Evolutionary conservation across 2,329 filamentous ascomycete genomes (phyloP).

Genomic region (Thielaviopsis musarum): DNA sequence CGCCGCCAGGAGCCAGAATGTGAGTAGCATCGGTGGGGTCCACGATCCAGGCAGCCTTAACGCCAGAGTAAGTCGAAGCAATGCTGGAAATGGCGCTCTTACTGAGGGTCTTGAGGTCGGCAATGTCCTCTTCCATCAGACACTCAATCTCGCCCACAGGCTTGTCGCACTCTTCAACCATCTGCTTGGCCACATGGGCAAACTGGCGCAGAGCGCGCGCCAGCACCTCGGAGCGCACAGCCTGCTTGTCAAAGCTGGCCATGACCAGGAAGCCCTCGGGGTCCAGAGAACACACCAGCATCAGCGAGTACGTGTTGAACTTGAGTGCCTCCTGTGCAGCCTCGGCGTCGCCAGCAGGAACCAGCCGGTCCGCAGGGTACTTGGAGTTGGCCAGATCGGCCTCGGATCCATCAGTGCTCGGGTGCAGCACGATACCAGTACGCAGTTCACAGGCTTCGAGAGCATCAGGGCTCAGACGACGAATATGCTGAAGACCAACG

Average conservation of each 20-base stretch:
- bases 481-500: conserved; percentile 41
- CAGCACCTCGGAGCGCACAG: conserved; percentile 34
- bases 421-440: conserved; percentile 38
- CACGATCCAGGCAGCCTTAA: conserved; percentile 24
- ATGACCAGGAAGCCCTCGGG: conserved; percentile 38
- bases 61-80: conserved; percentile 15
- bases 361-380: conserved; percentile 32
- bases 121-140: conserved; percentile 20
- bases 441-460: conserved; percentile 38
- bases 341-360: conserved; percentile 38
- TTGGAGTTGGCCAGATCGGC: conserved; percentile 12
- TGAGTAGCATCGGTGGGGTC: conserved; percentile 21
- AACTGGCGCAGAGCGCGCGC: conserved; percentile 36
- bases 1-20: conserved; percentile 24
- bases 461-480: conserved; percentile 35
- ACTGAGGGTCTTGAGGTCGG: conserved; percentile 19
- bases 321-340: conserved; percentile 42
- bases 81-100: conserved; percentile 14
- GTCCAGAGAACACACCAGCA: conserved; percentile 46
- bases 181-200: conserved; percentile 29
- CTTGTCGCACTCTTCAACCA: conserved; percentile 25
- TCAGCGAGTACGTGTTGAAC: conserved; percentile 44
- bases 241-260: conserved; percentile 48
- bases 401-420: conserved; percentile 18
- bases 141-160: conserved; percentile 21